Evolutionary conservation across 2,329 filamentous ascomycete genomes (phyloP), one percentile per base, ranked within the genome.

Genomic region (Stachybotrys chlorohalonatus): DNA sequence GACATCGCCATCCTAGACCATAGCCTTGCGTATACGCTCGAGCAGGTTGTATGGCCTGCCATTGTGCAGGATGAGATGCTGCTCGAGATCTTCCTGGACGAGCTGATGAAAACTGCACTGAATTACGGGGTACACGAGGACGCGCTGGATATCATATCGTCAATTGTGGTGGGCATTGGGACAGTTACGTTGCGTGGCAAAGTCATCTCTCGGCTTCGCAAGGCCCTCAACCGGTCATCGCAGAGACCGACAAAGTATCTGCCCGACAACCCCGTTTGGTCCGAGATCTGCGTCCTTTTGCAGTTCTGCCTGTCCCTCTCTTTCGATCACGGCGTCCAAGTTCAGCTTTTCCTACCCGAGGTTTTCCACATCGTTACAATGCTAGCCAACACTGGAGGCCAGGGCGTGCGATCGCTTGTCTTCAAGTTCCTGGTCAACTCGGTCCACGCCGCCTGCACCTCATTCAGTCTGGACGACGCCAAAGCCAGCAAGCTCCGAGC

Each of bases 291-390:
- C 63, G 76, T 87, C 49, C 71, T 88, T 36, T 72, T 88, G 51
- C 81, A 84, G 49, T 84, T 88, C 58, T 86, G 83, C 57, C 71
- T 87, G 13, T 80, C 83, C 1, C 72, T 86, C 52, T 87, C 85
- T 1, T 88, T 88, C 59, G 82, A 87, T 65, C 84, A 80, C 58
- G 81, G 83, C 24, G 77, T 85, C 13, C 85, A 88, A 66, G 79
- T 84, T 5, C 84, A 87, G 65, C 73, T 87, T 49, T 88, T 83
- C 60, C 70, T 88, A 6, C 84, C 85, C 0, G 85, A 88, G 64
- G 75, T 88, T 49, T 87, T 87, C 64, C 85, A 88, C 66, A 75
- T 87, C 51, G 82, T 87, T 56, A 87, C 85, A 0, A 86, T 88
- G 82, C 74, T 87, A 31, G 81, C 83, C 42, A 87, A 87, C 60